Evolutionary conservation across 2,329 filamentous ascomycete genomes (phyloP).

Genomic region (Pochonia chlamydosporia): DNA sequence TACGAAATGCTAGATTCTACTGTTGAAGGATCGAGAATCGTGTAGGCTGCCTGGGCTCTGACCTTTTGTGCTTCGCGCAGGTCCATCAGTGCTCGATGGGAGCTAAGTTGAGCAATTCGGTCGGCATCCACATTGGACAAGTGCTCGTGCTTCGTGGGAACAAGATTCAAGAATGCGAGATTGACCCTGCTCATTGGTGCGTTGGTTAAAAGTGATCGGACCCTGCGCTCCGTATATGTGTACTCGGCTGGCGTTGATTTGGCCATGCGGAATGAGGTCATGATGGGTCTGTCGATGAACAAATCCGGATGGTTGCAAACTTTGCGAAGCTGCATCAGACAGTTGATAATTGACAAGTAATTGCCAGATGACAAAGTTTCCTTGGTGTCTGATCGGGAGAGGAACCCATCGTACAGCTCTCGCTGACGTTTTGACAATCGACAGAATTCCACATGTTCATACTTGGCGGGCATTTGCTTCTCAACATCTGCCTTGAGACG

Average conservation of each 20-base stretch:
- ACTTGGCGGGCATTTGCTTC: constrained; percentile 98
- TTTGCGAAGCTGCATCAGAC: constrained; percentile 93
- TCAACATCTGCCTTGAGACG: constrained; percentile 94
- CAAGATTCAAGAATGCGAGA: constrained; percentile 72
- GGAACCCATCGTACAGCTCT: constrained; percentile 93
- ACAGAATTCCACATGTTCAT: constrained; percentile 95
- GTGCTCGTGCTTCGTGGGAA: constrained; percentile 65
- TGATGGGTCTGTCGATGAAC: constrained; percentile 92
- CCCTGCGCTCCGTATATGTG: constrained; percentile 62
- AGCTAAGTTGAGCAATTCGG: constrained; percentile 59
- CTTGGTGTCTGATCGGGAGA: constrained; percentile 83
- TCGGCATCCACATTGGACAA: constrained; percentile 50
- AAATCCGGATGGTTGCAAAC: constrained; percentile 98
- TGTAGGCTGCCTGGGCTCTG: constrained; percentile 50
- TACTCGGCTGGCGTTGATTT: constrained; percentile 72
- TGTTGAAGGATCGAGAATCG: constrained; percentile 57
- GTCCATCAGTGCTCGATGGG: constrained; percentile 62
- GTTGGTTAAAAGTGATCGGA: constrained; percentile 59
- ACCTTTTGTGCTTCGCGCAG: constrained; percentile 65
- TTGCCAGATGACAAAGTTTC: constrained; percentile 88
- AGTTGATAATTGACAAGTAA: constrained; percentile 97
- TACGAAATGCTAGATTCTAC: constrained; percentile 65
- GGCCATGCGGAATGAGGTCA: constrained; percentile 91
- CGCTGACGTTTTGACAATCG: constrained; percentile 91
- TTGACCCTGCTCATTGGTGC: constrained; percentile 60